A percentile compares a stretch with the other conserved stretches of the same genome.
phyloP scores from a whole-genome alignment of 495 filamentous ascomycete species.

The Parmelia sp. region DNA sequence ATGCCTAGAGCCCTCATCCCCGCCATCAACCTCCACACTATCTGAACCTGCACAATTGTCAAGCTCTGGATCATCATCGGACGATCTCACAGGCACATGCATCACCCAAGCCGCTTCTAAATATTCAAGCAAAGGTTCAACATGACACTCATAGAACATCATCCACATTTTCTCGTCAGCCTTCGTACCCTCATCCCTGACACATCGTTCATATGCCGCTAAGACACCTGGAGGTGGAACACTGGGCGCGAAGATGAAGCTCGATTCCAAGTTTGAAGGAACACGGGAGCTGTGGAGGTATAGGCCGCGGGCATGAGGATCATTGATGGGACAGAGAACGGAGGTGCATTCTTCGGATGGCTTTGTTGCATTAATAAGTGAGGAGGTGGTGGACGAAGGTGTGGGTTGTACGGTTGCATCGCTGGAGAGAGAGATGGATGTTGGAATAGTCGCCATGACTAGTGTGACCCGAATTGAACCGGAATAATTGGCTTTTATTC shows the following conservation, averaged over 20 bases:
- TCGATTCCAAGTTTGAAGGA: not conserved
- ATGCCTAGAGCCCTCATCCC: not conserved
- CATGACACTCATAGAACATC: not conserved
- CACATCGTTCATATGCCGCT: constrained; percentile 7
- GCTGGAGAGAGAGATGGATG: not conserved
- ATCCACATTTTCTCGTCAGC: constrained; percentile 5
- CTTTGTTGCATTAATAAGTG: not conserved
- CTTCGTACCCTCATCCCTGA: not conserved
- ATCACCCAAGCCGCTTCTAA: not conserved
- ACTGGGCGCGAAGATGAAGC: constrained; percentile 4
- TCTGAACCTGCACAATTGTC: not conserved
- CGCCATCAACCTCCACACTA: not conserved
- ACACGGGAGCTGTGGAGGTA: not conserved
- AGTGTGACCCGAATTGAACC: not conserved
- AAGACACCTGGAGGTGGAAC: constrained; percentile 7
- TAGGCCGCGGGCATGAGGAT: not conserved
- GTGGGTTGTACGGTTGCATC: not conserved
- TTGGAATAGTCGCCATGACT: not conserved
- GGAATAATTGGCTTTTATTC: not conserved
- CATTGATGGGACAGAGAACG: not conserved
- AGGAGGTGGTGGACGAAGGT: not conserved
- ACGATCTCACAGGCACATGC: not conserved
- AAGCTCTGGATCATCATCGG: not conserved
- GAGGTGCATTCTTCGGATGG: not conserved
- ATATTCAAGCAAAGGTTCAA: not conserved